phyloP scores from a whole-genome alignment of 352 stramenopile genomes.

The Ochromonadaceae sp. region DNA sequence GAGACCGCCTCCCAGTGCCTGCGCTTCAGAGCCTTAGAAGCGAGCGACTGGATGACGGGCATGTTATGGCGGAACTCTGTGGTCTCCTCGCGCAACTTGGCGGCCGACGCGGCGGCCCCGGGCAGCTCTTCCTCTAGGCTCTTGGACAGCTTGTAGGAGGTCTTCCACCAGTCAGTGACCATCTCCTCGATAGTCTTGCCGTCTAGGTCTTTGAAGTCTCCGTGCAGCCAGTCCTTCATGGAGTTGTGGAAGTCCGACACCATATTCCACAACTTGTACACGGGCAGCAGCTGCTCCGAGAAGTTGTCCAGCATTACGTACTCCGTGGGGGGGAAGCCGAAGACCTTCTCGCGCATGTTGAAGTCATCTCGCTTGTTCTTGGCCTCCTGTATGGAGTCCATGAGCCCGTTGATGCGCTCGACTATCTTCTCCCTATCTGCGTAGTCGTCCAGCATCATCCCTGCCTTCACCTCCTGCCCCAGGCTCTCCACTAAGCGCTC shows the following conservation, averaged over 20 bases:
- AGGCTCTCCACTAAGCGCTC: slow-evolving; percentile 67
- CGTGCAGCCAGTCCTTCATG: slow-evolving; percentile 72
- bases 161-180: slow-evolving; percentile 80
- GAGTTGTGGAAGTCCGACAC: slow-evolving; percentile 76
- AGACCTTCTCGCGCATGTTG: slow-evolving; percentile 69
- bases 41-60: slow-evolving; percentile 69
- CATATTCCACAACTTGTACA: slow-evolving; percentile 87
- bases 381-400: slow-evolving; percentile 69
- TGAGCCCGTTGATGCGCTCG: slow-evolving; percentile 52
- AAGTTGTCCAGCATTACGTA: slow-evolving; percentile 64
- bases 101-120: slow-evolving; percentile 60
- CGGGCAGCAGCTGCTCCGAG: slow-evolving; percentile 62
- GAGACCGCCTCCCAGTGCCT: slow-evolving; percentile 73
- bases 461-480: slow-evolving; percentile 60
- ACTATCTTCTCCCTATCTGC: slow-evolving; percentile 69
- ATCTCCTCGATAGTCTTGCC: slow-evolving; percentile 61
- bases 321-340: slow-evolving; percentile 74
- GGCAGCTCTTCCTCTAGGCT: slow-evolving; percentile 64
- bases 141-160: slow-evolving; percentile 72
- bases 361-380: slow-evolving; percentile 73
- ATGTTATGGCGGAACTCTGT: slow-evolving; percentile 75
- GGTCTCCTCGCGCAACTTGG: slow-evolving; percentile 59
- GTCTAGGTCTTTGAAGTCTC: slow-evolving; percentile 69
- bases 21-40: slow-evolving; percentile 69
- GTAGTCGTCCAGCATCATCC: slow-evolving; percentile 35